Evolutionary conservation across 2,329 filamentous ascomycete species (phyloP).

Genomic region (Cordyceps fumosorosea): DNA sequence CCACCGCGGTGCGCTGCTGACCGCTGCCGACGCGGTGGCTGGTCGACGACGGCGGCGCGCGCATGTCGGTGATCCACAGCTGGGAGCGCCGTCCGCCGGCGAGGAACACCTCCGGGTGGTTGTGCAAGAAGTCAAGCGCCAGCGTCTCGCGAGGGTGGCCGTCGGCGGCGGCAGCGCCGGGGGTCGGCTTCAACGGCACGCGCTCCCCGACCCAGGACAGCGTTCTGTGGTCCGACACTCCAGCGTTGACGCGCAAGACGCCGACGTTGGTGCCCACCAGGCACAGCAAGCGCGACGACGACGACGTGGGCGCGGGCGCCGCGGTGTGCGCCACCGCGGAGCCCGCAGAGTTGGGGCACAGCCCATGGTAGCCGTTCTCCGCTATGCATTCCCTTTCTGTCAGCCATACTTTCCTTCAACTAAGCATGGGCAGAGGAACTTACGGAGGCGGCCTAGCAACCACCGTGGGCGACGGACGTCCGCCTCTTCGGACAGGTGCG

Average conservation of each 20-base stretch:
- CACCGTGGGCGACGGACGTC: slow-evolving; percentile 28
- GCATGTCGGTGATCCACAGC: slow-evolving; percentile 41
- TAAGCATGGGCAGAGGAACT: neutral
- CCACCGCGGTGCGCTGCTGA: slow-evolving; percentile 33
- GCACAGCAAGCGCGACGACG: slow-evolving; percentile 33
- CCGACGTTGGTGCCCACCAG: slow-evolving; percentile 43
- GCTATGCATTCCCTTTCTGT: neutral
- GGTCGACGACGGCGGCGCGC: slow-evolving; percentile 25
- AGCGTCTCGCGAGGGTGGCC: slow-evolving; percentile 35
- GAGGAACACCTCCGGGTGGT: slow-evolving; percentile 39
- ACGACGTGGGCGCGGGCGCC: slow-evolving; percentile 34
- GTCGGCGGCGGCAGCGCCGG: slow-evolving; percentile 5
- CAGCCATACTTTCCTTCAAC: neutral
- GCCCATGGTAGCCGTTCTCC: slow-evolving; percentile 28
- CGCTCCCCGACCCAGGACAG: slow-evolving; percentile 27
- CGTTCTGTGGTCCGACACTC: slow-evolving; percentile 17
- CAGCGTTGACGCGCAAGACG: slow-evolving; percentile 31
- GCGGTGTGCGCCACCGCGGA: slow-evolving; percentile 25
- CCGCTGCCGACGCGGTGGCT: slow-evolving; percentile 21
- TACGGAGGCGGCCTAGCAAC: slow-evolving; percentile 31
- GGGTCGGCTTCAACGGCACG: neutral
- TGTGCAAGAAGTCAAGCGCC: slow-evolving; percentile 39
- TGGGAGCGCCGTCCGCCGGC: slow-evolving; percentile 44
- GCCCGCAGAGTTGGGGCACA: slow-evolving; percentile 20
- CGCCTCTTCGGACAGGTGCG: slow-evolving; percentile 23